Conservation (phyloP, 495 filamentous ascomycete species). For the Talaromyces borbonicus region DNA sequence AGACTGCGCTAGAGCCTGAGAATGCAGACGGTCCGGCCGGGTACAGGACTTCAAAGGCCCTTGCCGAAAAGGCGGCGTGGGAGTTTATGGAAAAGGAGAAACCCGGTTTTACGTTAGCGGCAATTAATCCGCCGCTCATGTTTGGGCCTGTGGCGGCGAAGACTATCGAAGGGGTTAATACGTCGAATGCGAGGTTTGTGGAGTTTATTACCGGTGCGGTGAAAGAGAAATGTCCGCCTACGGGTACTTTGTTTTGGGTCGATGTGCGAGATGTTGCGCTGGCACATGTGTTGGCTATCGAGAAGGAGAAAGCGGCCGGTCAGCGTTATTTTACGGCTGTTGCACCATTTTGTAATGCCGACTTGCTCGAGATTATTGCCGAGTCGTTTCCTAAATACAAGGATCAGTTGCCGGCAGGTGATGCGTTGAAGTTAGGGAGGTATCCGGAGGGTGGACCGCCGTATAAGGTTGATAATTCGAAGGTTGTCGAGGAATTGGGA, state of each 20-base stretch:
- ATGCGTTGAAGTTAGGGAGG: constrained; percentile 23
- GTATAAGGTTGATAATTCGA: constrained; percentile 33
- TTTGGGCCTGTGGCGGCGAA: constrained; percentile 47
- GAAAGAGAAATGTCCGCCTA: constrained; percentile 43
- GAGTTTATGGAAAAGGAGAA: constrained; percentile 53
- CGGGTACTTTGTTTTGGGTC: constrained; percentile 38
- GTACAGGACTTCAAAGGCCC: constrained; percentile 41
- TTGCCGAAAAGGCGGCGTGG: constrained; percentile 54
- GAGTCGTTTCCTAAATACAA: constrained; percentile 49
- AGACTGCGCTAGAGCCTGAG: constrained; percentile 40
- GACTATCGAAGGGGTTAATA: constrained; percentile 43
- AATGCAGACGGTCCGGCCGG: constrained; percentile 10
- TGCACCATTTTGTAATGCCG: constrained; percentile 45
- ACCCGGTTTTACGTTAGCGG: constrained; percentile 51
- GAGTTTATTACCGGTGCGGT: constrained; percentile 42
- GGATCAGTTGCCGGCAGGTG: constrained; percentile 36
- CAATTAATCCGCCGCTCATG: constrained; percentile 52
- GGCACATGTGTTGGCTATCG: constrained; percentile 51
- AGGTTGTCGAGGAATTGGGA: constrained; percentile 37
- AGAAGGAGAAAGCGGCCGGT: constrained; percentile 42
- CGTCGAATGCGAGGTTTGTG: constrained; percentile 43
- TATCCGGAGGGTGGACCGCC: constrained; percentile 27
- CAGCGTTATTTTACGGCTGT: constrained; percentile 52
- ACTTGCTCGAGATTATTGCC: constrained; percentile 44
- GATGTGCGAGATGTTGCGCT: constrained; percentile 50